These are phyloP conservation scores for Fusarium ambrosium DNA, from an alignment of 2,329 filamentous ascomycete genomes.

Conservation along the genomic window DNA sequence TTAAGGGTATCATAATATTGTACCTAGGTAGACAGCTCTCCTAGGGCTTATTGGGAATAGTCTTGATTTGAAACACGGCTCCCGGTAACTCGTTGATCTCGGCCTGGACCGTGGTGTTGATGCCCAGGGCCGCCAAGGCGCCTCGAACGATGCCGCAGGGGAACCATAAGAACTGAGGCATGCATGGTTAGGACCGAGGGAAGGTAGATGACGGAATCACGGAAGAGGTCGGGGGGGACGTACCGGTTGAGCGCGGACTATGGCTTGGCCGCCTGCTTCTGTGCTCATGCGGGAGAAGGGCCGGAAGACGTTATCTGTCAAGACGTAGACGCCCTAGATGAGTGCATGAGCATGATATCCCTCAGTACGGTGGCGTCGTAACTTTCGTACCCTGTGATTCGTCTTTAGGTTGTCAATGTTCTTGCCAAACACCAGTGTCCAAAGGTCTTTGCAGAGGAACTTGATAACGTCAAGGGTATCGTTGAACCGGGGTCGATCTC, in stretches of 20 bases:
- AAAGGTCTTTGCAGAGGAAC: constrained; percentile 98
- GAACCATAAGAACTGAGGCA: constrained; percentile 86
- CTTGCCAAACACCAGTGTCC: constrained; percentile 94
- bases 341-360: constrained; percentile 13
- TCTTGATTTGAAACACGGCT: constrained; percentile 97
- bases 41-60: constrained; percentile 71
- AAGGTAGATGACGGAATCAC: constrained; percentile 5
- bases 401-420: constrained; percentile 99
- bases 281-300: constrained; percentile 92
- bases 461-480: constrained; percentile 97
- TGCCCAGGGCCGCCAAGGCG: constrained; percentile 91
- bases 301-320: constrained; percentile 93
- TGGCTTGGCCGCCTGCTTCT: constrained; percentile 79
- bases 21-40: constrained; percentile 30
- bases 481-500: constrained; percentile 87
- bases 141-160: constrained; percentile 94
- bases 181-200: constrained; percentile 16
- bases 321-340: constrained; percentile 87
- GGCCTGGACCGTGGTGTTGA: constrained; percentile 90
- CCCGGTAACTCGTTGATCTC: constrained; percentile 88
- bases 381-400: constrained; percentile 81
- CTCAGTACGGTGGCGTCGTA: not conserved
- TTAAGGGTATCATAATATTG: constrained; percentile 45
- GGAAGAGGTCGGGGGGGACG: constrained; percentile 49
- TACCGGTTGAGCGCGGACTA: constrained; percentile 84